A percentile compares a stretch with the other conserved stretches of the same genome.
Conservation (phyloP, 2,329 filamentous ascomycete genomes). For the Zasmidium citrigriseum region DNA sequence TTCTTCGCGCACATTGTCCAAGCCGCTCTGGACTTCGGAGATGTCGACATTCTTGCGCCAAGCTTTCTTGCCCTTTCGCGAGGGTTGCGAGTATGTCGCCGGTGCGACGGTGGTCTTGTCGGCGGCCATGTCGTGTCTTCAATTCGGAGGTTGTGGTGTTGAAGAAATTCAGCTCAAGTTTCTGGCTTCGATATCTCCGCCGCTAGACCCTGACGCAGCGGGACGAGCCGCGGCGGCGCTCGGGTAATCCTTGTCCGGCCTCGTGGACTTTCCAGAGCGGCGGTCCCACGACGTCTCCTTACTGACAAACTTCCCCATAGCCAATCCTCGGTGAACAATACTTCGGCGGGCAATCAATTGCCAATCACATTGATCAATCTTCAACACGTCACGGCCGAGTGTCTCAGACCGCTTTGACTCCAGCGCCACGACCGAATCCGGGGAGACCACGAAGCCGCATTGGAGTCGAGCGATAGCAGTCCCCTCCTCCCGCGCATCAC, state of each 20-base stretch:
- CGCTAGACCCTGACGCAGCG: not conserved
- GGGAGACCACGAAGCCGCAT: not conserved
- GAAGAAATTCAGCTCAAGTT: not conserved
- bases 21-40: slow-evolving; percentile 77
- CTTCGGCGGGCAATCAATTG: not conserved
- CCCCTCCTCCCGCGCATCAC: too few relatives aligned
- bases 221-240: not conserved
- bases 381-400: not conserved
- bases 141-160: not conserved
- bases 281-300: not conserved
- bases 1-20: slow-evolving; percentile 83
- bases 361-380: too few relatives aligned
- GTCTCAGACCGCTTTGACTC: not conserved
- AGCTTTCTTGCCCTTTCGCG: slow-evolving; percentile 95
- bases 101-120: slow-evolving; percentile 58
- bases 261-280: not conserved
- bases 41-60: slow-evolving; percentile 99
- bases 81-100: slow-evolving; percentile 81
- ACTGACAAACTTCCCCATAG: not conserved
- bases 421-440: slow-evolving; percentile 10
- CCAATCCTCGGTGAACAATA: not conserved
- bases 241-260: not conserved
- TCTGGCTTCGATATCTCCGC: slow-evolving; percentile 4
- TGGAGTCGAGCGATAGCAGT: too few relatives aligned
- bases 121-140: slow-evolving; percentile 12